Conservation (phyloP, 2,329 filamentous ascomycete species). For the Beauveria caledonica region DNA sequence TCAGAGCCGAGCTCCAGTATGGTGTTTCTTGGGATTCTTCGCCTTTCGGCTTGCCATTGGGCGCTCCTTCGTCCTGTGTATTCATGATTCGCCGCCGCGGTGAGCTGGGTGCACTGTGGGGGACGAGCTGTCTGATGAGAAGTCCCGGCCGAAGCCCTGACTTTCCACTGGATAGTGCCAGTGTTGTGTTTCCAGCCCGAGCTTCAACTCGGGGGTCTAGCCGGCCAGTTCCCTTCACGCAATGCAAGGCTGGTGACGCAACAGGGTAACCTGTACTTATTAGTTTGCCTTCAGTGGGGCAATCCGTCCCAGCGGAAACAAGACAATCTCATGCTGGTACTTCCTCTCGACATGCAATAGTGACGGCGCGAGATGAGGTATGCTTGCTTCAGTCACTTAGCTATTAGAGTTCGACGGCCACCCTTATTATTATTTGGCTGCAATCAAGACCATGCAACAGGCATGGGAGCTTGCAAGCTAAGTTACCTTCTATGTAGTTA, state of each 20-base stretch:
- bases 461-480: neutral
- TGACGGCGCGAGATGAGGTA: neutral
- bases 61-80: conserved; percentile 7
- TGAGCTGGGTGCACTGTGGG: neutral
- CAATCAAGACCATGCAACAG: no score
- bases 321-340: neutral
- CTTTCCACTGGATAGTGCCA: conserved; percentile 2
- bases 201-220: neutral
- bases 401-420: neutral
- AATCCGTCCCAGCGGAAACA: neutral
- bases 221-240: neutral
- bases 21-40: conserved; percentile 48
- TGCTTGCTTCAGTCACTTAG: neutral
- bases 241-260: neutral
- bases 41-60: conserved; percentile 34
- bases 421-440: no score
- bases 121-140: neutral
- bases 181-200: neutral
- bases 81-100: neutral
- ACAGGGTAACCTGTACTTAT: no score
- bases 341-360: neutral
- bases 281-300: neutral
- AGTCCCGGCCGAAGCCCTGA: conserved; percentile 5
- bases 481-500: neutral
- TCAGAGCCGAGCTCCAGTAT: conserved; percentile 52